Percentiles rank a stretch among this genome's conserved stretches.
phyloP scores from a whole-genome alignment of 495 filamentous ascomycete species.

The Daldinia loculata region DNA sequence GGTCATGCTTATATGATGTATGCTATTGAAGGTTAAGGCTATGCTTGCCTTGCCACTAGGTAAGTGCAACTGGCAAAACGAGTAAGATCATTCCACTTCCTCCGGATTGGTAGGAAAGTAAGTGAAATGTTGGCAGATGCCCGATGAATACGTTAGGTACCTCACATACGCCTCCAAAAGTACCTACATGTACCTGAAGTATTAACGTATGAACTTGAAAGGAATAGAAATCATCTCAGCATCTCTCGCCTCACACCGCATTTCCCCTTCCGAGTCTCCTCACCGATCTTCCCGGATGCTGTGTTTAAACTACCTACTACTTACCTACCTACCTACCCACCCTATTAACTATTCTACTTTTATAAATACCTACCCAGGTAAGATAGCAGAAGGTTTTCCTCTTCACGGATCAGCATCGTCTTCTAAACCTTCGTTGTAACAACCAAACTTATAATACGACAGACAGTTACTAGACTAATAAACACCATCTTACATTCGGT shows the following conservation, averaged over 20 bases:
- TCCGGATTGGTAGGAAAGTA: background rate
- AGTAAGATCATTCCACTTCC: conserved; percentile 7
- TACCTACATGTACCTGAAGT: background rate
- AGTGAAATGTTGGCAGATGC: conserved; percentile 2
- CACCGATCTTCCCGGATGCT: conserved; percentile 19
- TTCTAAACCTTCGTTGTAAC: background rate
- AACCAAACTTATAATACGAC: background rate
- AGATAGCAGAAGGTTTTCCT: background rate
- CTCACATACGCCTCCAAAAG: background rate
- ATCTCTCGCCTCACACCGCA: conserved; percentile 25
- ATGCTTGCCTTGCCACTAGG: background rate
- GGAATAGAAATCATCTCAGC: background rate
- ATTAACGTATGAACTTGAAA: background rate
- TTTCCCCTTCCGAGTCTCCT: conserved; percentile 13
- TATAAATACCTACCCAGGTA: background rate
- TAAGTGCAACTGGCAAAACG: background rate
- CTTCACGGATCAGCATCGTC: background rate
- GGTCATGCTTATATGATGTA: background rate
- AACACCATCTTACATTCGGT: conserved; percentile 4
- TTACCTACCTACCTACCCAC: background rate
- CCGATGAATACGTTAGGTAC: background rate
- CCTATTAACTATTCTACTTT: background rate
- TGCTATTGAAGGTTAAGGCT: background rate
- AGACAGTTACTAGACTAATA: conserved; percentile 15
- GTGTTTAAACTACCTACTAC: background rate